Conservation (phyloP, 2,329 filamentous ascomycete species). For the Claviceps monticola region DNA sequence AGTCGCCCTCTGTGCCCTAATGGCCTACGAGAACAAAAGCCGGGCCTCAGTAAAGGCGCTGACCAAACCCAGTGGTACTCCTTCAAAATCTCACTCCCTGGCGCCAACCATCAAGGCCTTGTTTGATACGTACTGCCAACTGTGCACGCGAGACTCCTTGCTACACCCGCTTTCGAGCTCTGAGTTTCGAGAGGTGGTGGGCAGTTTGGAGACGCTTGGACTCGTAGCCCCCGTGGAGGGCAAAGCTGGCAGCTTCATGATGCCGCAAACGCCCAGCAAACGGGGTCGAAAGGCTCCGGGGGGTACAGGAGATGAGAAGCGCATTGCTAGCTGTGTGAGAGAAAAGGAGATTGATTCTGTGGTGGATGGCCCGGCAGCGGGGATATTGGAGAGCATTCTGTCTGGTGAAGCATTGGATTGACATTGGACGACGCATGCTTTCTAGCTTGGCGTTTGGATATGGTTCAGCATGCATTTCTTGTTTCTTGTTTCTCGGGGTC, state of each 20-base stretch:
- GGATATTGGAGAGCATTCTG: slow-evolving; percentile 49
- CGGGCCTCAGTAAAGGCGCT: slow-evolving; percentile 32
- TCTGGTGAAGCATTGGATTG: slow-evolving; percentile 46
- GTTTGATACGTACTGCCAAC: slow-evolving; percentile 67
- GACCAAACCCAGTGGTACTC: slow-evolving; percentile 33
- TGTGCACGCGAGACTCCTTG: slow-evolving; percentile 80
- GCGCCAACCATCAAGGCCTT: slow-evolving; percentile 74
- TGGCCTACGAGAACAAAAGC: slow-evolving; percentile 71
- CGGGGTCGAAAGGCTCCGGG: slow-evolving; percentile 44
- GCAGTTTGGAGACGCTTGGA: slow-evolving; percentile 77
- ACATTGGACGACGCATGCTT: not conserved
- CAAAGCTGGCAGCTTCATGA: slow-evolving; percentile 52
- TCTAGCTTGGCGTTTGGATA: not conserved
- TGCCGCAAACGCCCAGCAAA: slow-evolving; percentile 57
- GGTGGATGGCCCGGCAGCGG: slow-evolving; percentile 46
- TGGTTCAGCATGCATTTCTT: not conserved
- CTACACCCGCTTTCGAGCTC: slow-evolving; percentile 80
- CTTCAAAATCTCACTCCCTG: slow-evolving; percentile 43
- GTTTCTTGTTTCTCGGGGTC: not conserved
- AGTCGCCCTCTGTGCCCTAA: slow-evolving; percentile 76
- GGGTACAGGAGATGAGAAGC: slow-evolving; percentile 54
- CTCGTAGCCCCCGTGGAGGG: slow-evolving; percentile 58
- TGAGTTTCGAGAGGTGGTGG: slow-evolving; percentile 87
- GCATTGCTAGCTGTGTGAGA: slow-evolving; percentile 65
- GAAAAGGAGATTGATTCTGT: slow-evolving; percentile 64